Percentiles rank a stretch among this genome's conserved stretches.
Evolutionary conservation across 208 protist species (phyloP).

Genomic region (Phytomonas sp.): DNA sequence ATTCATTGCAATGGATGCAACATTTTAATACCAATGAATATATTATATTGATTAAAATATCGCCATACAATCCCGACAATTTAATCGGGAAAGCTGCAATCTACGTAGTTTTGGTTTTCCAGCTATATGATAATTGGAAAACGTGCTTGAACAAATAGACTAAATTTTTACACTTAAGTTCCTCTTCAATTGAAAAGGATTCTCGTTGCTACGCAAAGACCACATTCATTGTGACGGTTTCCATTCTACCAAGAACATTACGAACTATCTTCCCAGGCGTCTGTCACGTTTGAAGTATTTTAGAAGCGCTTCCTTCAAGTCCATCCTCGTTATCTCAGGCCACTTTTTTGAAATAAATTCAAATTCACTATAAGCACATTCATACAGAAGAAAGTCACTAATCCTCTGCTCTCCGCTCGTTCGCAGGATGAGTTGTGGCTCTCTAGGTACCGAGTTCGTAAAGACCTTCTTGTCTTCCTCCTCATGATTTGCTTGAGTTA

Average conservation of each 20-base stretch:
- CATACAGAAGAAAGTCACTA: conserved; percentile 85
- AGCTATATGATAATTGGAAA: background rate
- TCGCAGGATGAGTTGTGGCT: conserved; percentile 79
- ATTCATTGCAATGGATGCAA: background rate
- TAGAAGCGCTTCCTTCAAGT: conserved; percentile 33
- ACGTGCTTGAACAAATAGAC: conserved; percentile 1
- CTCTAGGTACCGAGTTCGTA: conserved; percentile 14
- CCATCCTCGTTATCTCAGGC: conserved; percentile 53
- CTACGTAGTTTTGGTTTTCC: background rate
- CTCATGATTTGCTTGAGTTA: conserved; percentile 66
- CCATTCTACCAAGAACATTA: background rate
- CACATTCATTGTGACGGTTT: background rate
- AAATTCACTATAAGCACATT: conserved; percentile 84
- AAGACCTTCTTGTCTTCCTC: conserved; percentile 43
- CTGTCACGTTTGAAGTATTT: conserved; percentile 42
- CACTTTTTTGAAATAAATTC: conserved; percentile 68
- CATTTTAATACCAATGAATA: background rate
- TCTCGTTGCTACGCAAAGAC: background rate
- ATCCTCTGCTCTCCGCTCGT: conserved; percentile 81
- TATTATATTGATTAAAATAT: background rate
- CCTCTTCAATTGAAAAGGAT: background rate
- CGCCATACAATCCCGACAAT: background rate
- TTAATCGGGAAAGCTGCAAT: background rate
- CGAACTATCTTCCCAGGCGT: conserved; percentile 29
- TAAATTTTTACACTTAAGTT: conserved; percentile 3